Base-by-base conservation (phyloP, 2,329 filamentous ascomycete species). In the Myriangium duriaei region DNA sequence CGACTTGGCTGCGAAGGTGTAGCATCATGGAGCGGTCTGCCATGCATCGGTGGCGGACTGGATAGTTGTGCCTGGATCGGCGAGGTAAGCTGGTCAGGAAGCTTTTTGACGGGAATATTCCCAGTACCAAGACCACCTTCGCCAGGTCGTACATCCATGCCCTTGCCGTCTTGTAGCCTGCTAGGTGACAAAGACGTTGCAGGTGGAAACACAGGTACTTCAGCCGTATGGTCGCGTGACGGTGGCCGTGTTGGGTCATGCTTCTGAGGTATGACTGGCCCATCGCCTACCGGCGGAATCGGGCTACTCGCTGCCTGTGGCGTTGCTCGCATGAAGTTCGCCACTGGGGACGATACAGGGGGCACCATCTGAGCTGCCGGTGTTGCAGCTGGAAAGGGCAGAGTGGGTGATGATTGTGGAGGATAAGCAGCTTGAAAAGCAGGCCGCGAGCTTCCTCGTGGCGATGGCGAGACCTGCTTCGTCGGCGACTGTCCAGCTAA, bases 61-160 rank as follows among this genome's bases (percentile, higher is more conserved):
- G 21, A 26, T 7, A 26, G 21, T n/a, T 26, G 21, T n/a, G 21
- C 21, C 21, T 26, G 21, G 7, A 26, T 26, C 7, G 21, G 21
- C n/a, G 21, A 26, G 7, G 21, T 26, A 26, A 26, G 21, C 21
- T 26, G 21, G n/a, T 39, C 36, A 3, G 40, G 42, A 29, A 51
- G 38, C 40, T 52, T 55, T 45, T 55, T 55, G 11, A 54, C 50
- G 1, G 52, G 51, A 10, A 55, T 42, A 21, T 41, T 52, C 11
- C 49, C 49, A 9, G 46, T 42, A 5, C 44, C 45, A 2, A 45
- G 19, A 9, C 41, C 40, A 4, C 48, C 46, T 32, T 42, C 51
- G 33, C 40, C 52, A 43, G 24, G 46, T 42, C 13, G 49, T 40
- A 39, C 30, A 4, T 37, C 42, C 17, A 40, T 41, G 11, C 30